These are phyloP conservation scores for Fusarium fracticaudum DNA, from an alignment of 2,329 filamentous ascomycete genomes.

Conservation along the genomic window DNA sequence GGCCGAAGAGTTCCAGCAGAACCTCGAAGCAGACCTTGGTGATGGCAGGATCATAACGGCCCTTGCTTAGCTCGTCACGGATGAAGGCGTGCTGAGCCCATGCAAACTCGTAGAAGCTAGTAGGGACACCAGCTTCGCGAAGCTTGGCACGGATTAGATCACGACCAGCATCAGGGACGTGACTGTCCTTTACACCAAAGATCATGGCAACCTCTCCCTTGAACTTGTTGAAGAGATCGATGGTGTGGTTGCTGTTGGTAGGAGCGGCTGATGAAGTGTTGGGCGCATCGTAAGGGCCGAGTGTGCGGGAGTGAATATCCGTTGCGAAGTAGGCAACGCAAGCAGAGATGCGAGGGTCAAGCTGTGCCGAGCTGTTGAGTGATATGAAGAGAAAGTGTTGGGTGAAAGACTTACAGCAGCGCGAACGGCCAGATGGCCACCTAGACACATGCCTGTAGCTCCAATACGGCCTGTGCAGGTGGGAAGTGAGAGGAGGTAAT, in stretches of 20 bases:
- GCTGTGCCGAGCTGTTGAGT: conserved; percentile 45
- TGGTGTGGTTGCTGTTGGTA: conserved; percentile 58
- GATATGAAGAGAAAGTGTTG: not conserved
- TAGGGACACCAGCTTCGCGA: conserved; percentile 76
- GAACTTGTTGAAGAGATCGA: conserved; percentile 70
- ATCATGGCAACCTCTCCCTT: conserved; percentile 89
- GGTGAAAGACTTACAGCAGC: conserved; percentile 56
- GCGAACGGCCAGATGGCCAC: conserved; percentile 81
- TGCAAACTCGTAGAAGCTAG: conserved; percentile 89
- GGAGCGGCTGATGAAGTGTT: conserved; percentile 54
- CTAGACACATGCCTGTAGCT: conserved; percentile 90
- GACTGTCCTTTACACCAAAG: conserved; percentile 90
- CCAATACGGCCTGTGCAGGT: conserved; percentile 86
- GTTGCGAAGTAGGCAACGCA: conserved; percentile 92
- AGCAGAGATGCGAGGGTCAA: conserved; percentile 80
- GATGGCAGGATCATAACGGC: conserved; percentile 89
- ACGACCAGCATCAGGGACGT: conserved; percentile 83
- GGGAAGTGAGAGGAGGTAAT: conserved; percentile 74
- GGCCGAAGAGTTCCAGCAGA: conserved; percentile 83
- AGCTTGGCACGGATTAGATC: conserved; percentile 86
- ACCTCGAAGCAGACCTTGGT: conserved; percentile 92
- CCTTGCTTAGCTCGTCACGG: conserved; percentile 90
- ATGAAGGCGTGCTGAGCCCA: conserved; percentile 97
- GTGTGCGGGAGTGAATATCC: conserved; percentile 82
- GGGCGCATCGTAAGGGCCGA: conserved; percentile 69